These are phyloP conservation scores for Hericium alpestre DNA, from an alignment of 768 basidiomycete species.

Conservation along the genomic window DNA sequence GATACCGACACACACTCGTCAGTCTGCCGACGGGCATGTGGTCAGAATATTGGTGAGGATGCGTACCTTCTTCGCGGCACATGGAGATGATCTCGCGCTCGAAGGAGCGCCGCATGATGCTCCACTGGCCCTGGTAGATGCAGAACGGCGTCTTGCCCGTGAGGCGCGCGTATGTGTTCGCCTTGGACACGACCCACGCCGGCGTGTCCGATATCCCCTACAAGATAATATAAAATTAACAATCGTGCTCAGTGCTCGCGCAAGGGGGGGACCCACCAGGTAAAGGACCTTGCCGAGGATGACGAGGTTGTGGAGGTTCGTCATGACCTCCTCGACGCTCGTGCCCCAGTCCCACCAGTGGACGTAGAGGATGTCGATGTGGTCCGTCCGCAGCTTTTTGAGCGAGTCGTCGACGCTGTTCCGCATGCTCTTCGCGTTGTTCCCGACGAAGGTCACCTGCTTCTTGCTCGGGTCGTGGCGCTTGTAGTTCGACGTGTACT, in stretches of 20 bases:
- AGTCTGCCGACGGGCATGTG: too few relatives aligned
- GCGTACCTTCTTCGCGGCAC: slow-evolving; percentile 14
- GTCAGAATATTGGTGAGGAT: too few relatives aligned
- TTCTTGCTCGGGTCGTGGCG: slow-evolving; percentile 1
- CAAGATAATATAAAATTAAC: background rate
- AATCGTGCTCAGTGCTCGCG: background rate
- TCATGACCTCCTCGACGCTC: slow-evolving; percentile 33
- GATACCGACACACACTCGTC: background rate
- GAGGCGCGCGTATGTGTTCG: slow-evolving; percentile 28
- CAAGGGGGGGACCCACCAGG: slow-evolving; percentile 8
- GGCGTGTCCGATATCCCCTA: slow-evolving; percentile 16
- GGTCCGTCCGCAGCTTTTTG: slow-evolving; percentile 31
- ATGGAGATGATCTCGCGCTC: slow-evolving; percentile 34
- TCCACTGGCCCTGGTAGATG: slow-evolving; percentile 31
- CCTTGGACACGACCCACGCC: slow-evolving; percentile 26
- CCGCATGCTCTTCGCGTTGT: slow-evolving; percentile 28
- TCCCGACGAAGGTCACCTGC: slow-evolving; percentile 25
- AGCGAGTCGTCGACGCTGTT: slow-evolving; percentile 23
- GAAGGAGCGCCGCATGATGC: slow-evolving; percentile 25
- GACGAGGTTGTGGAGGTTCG: slow-evolving; percentile 29
- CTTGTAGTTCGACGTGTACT: slow-evolving; percentile 11
- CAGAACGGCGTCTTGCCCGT: slow-evolving; percentile 32
- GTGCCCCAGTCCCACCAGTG: slow-evolving; percentile 35
- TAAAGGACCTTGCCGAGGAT: slow-evolving; percentile 30
- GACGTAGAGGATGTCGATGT: slow-evolving; percentile 11